Evolutionary conservation across 2,329 filamentous ascomycete species (phyloP).

Genomic region (Chaetomium strumarium): DNA sequence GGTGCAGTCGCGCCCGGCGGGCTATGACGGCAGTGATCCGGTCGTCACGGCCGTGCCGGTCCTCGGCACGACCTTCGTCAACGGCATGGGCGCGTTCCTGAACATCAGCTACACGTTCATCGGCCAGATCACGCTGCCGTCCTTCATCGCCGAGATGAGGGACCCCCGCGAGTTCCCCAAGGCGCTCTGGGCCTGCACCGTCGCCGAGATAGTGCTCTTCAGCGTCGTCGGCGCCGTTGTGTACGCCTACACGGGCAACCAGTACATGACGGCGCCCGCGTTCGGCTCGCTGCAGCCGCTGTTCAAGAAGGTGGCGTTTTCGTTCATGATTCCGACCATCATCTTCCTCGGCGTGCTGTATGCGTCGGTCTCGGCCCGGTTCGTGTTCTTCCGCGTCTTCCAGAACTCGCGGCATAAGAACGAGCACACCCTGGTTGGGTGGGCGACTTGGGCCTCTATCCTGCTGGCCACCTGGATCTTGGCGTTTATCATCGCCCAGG

Average conservation of each 20-base stretch:
- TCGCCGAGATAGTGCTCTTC: conserved; percentile 82
- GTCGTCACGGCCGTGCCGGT: conserved; percentile 63
- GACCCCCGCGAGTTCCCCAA: conserved; percentile 81
- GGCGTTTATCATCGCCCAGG: conserved; percentile 88
- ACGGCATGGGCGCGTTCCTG: conserved; percentile 79
- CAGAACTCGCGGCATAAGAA: conserved; percentile 72
- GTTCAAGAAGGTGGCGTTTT: conserved; percentile 85
- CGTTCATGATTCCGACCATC: conserved; percentile 91
- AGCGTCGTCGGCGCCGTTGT: conserved; percentile 73
- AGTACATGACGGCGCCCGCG: conserved; percentile 82
- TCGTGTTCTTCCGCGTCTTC: conserved; percentile 88
- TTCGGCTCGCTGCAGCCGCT: conserved; percentile 76
- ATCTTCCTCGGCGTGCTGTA: conserved; percentile 90
- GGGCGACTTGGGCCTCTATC: conserved; percentile 71
- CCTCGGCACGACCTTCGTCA: conserved; percentile 69
- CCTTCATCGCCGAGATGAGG: conserved; percentile 93
- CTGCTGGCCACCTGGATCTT: conserved; percentile 68
- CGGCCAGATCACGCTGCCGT: conserved; percentile 87
- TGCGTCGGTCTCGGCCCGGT: conserved; percentile 81
- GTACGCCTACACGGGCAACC: conserved; percentile 81
- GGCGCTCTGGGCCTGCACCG: conserved; percentile 83
- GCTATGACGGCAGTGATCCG: conserved; percentile 54
- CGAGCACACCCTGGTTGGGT: conserved; percentile 75
- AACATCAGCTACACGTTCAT: conserved; percentile 98
- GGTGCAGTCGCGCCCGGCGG: conserved; percentile 66